phyloP scores from a whole-genome alignment of 2,329 filamentous ascomycete species.

The Neopestalotiopsis rosae region DNA sequence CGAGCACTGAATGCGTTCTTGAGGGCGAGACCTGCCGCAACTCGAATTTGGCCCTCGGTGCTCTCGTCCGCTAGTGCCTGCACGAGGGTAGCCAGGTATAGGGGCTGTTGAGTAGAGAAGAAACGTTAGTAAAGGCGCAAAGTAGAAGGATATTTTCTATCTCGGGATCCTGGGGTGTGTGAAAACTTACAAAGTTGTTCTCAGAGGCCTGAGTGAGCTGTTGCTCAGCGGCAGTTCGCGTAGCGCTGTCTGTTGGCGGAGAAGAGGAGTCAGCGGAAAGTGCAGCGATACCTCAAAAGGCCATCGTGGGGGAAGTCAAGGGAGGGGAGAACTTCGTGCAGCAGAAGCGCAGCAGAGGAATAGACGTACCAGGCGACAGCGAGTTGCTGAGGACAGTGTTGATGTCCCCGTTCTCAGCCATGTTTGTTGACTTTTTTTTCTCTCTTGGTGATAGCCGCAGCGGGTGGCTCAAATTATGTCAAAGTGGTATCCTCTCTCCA shows the following conservation, averaged over 20 bases:
- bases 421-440: slow-evolving; percentile 59
- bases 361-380: slow-evolving; percentile 82
- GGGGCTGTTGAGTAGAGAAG: slow-evolving; percentile 56
- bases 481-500: slow-evolving; percentile 1
- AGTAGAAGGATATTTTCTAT: slow-evolving; percentile 43
- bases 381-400: slow-evolving; percentile 98
- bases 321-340: slow-evolving; percentile 17
- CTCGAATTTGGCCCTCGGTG: slow-evolving; percentile 82
- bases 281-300: neutral
- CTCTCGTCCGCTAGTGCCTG: slow-evolving; percentile 93
- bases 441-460: slow-evolving; percentile 24
- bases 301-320: slow-evolving; percentile 4
- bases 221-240: slow-evolving; percentile 90
- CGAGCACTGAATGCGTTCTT: slow-evolving; percentile 98
- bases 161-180: slow-evolving; percentile 26
- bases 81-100: slow-evolving; percentile 91
- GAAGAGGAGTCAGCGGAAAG: slow-evolving; percentile 24
- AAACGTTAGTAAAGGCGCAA: neutral
- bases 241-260: slow-evolving; percentile 73
- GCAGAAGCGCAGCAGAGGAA: slow-evolving; percentile 14
- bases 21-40: slow-evolving; percentile 91
- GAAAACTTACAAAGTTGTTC: slow-evolving; percentile 82
- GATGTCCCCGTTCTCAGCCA: slow-evolving; percentile 81
- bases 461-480: slow-evolving; percentile 10
- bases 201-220: slow-evolving; percentile 92